Evolutionary conservation across 1,284 basidiomycete species (phyloP).

Genomic region (Cryptococcus sp.): DNA sequence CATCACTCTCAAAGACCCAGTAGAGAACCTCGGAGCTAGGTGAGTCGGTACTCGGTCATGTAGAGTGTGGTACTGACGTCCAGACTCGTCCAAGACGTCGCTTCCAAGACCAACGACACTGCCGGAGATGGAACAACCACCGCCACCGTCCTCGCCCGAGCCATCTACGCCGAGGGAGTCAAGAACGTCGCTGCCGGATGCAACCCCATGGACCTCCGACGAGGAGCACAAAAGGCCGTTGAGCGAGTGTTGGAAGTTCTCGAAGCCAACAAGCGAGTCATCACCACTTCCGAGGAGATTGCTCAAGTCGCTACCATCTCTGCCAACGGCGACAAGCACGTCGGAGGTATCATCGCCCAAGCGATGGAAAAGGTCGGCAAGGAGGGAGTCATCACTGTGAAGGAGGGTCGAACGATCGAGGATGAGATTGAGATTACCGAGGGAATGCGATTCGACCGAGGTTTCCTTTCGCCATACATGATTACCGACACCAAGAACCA

Average conservation of each 20-base stretch:
- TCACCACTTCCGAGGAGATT: constrained; percentile 96
- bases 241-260: constrained; percentile 92
- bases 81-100: constrained; percentile 91
- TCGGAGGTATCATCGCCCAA: constrained; percentile 95
- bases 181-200: constrained; percentile 98
- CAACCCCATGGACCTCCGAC: constrained; percentile 98
- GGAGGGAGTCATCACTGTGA: constrained; percentile 99
- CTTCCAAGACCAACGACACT: constrained; percentile 92
- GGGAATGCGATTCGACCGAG: constrained; percentile 99
- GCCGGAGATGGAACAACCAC: constrained; percentile 98
- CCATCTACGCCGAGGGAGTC: constrained; percentile 97
- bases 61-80: neutral
- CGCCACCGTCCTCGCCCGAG: constrained; percentile 91
- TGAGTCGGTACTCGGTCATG: constrained; percentile 47
- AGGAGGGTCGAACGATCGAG: constrained; percentile 95
- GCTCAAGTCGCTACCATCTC: constrained; percentile 94
- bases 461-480: constrained; percentile 98
- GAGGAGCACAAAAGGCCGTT: constrained; percentile 92
- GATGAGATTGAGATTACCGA: constrained; percentile 99
- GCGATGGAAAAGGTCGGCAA: constrained; percentile 99
- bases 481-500: constrained; percentile 97
- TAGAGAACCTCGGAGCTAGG: constrained; percentile 97
- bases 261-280: constrained; percentile 80
- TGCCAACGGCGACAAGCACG: constrained; percentile 90
- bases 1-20: constrained; percentile 93